phyloP scores from a whole-genome alignment of 495 filamentous ascomycete genomes.

The Neurospora sp. region DNA sequence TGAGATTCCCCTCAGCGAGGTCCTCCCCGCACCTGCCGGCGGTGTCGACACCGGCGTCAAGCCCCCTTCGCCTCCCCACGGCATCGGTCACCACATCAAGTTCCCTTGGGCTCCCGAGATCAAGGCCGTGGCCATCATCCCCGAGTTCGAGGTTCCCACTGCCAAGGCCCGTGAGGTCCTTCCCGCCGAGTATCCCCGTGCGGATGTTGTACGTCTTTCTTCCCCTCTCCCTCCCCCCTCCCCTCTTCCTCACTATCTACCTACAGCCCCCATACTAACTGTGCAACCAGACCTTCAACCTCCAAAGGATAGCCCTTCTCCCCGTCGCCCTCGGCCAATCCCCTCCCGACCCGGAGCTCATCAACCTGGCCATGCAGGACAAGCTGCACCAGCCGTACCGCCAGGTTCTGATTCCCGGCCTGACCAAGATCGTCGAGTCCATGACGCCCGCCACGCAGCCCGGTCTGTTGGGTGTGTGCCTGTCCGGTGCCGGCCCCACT shows the following conservation, averaged over 20 bases:
- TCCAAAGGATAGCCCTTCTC: conserved; percentile 82
- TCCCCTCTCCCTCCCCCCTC: background rate
- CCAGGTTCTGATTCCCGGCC: conserved; percentile 74
- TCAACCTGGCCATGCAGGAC: conserved; percentile 96
- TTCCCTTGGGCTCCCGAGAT: conserved; percentile 88
- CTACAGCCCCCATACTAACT: no score
- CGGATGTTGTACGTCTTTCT: conserved; percentile 56
- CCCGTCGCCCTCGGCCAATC: conserved; percentile 75
- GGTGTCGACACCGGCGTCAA: conserved; percentile 74
- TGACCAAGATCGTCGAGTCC: conserved; percentile 79
- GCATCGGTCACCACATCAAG: conserved; percentile 87
- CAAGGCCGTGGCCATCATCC: conserved; percentile 89
- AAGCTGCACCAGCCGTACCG: conserved; percentile 94
- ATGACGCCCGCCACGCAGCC: conserved; percentile 77
- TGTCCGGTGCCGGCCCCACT: conserved; percentile 88
- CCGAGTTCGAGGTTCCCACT: conserved; percentile 86
- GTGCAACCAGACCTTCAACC: conserved; percentile 65
- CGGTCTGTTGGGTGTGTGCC: conserved; percentile 82
- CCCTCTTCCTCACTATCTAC: background rate
- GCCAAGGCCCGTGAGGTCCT: conserved; percentile 77
- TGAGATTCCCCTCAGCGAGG: conserved; percentile 93
- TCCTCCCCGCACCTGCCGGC: conserved; percentile 75
- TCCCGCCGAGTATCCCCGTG: conserved; percentile 61
- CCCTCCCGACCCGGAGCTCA: conserved; percentile 84
- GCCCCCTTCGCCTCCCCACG: conserved; percentile 77